Percentiles rank a stretch among this genome's conserved stretches.
Evolutionary conservation across 2,329 filamentous ascomycete genomes (phyloP).

Genomic region (Sporothrix protearum): DNA sequence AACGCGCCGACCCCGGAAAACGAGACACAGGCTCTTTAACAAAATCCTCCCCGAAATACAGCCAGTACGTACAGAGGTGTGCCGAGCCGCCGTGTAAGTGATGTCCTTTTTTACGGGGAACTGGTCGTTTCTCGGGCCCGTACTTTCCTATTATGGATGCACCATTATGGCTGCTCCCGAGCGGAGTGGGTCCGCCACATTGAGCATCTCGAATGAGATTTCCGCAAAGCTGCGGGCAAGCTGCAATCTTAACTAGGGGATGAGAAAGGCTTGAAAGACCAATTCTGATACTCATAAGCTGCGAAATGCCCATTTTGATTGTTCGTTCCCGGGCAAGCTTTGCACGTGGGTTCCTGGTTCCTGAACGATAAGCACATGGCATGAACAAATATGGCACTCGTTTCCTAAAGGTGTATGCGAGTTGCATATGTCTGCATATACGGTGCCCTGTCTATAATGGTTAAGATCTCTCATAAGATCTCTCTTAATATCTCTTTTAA

Average conservation of each 20-base stretch:
- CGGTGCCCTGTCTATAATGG: too few species aligned
- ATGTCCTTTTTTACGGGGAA: not conserved
- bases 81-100: slow-evolving; percentile 7
- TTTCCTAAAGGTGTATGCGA: not conserved
- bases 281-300: too few species aligned
- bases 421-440: too few species aligned
- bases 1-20: too few species aligned
- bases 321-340: not conserved
- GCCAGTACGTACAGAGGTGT: not conserved
- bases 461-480: too few species aligned
- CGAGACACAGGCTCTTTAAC: too few species aligned
- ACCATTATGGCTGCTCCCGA: too few species aligned
- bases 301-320: not conserved
- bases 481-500: too few species aligned
- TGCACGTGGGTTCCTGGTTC: not conserved
- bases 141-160: slow-evolving; percentile 5
- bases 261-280: too few species aligned
- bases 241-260: not conserved
- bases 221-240: not conserved
- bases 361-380: not conserved
- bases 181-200: not conserved
- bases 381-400: not conserved
- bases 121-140: not conserved
- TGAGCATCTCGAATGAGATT: not conserved
- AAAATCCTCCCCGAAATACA: not conserved